phyloP scores from a whole-genome alignment of 192 early-diverging fungal genomes.

The Rhizophagus clarus region DNA sequence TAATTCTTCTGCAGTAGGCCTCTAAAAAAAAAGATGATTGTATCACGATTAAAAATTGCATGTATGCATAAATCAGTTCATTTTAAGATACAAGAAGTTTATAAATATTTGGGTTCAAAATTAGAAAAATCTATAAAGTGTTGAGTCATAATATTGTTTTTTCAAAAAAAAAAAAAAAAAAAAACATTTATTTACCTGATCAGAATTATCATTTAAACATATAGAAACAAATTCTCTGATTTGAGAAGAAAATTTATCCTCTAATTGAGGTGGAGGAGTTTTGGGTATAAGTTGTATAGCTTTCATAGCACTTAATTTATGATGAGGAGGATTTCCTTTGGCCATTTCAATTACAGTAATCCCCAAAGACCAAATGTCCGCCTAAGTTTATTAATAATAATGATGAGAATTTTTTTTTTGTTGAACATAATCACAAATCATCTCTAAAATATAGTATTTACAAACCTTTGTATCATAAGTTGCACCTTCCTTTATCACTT shows the following conservation, averaged over 20 bases:
- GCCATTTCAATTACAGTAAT: constrained; percentile 98
- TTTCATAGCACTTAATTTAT: constrained; percentile 86
- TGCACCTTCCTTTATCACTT: constrained; percentile 79
- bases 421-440: neutral
- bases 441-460: neutral
- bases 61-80: too few relatives aligned
- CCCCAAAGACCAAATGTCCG: constrained; percentile 99
- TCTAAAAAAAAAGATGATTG: constrained; percentile 57
- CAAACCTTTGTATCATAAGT: constrained; percentile 86
- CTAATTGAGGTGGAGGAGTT: constrained; percentile 75
- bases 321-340: constrained; percentile 92
- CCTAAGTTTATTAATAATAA: constrained; percentile 45
- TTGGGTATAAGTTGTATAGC: constrained; percentile 89
- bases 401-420: neutral
- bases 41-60: too few relatives aligned
- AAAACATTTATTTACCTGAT: constrained; percentile 55
- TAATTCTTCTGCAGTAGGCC: constrained; percentile 86
- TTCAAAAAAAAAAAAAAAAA: neutral
- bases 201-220: constrained; percentile 87
- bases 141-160: neutral
- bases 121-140: too few relatives aligned
- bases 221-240: constrained; percentile 88
- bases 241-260: constrained; percentile 74
- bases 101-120: too few relatives aligned
- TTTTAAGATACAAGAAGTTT: too few relatives aligned